These are phyloP conservation scores for Passiflora organensis DNA, from an alignment of 345 rosid genomes.

Conservation along the genomic window DNA sequence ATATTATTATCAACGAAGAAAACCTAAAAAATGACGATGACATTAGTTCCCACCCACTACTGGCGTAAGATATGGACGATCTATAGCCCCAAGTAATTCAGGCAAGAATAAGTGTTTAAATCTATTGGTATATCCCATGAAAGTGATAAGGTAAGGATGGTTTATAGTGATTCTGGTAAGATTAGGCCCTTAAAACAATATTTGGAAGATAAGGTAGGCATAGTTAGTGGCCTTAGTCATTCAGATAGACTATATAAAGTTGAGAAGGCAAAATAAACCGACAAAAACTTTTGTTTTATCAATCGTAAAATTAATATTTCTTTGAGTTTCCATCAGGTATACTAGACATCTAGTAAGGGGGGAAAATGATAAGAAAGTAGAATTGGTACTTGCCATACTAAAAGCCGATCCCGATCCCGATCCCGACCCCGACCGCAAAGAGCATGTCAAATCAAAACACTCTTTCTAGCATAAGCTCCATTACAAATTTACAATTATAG, in stretches of 20 bases:
- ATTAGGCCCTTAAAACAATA: conserved; percentile 27
- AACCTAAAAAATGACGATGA: too few relatives aligned
- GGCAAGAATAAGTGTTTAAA: conserved; percentile 34
- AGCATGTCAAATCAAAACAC: too few relatives aligned
- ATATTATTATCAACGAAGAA: too few relatives aligned
- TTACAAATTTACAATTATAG: too few relatives aligned
- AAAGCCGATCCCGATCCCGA: too few relatives aligned
- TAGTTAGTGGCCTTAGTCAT: conserved; percentile 26
- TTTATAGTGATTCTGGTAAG: conserved; percentile 28
- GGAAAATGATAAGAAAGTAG: too few relatives aligned
- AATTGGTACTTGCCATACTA: too few relatives aligned
- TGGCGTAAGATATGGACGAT: conserved; percentile 2
- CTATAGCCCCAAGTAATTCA: conserved; percentile 21
- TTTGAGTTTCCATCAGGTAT: too few relatives aligned
- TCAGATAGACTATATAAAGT: conserved; percentile 7
- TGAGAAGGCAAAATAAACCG: background rate
- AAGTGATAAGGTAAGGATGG: conserved; percentile 3
- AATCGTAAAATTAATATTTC: too few relatives aligned
- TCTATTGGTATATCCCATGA: conserved; percentile 14
- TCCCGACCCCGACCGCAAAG: too few relatives aligned
- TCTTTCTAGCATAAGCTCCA: too few relatives aligned
- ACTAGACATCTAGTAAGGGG: too few relatives aligned
- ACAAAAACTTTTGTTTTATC: background rate
- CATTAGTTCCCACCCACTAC: conserved; percentile 14
- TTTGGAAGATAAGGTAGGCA: conserved; percentile 26